Percentiles rank a stretch among this genome's conserved stretches.
These are phyloP conservation scores for Anthracocystis panici-leucophaei DNA, from an alignment of 1,284 basidiomycete species.

Conservation along the genomic window DNA sequence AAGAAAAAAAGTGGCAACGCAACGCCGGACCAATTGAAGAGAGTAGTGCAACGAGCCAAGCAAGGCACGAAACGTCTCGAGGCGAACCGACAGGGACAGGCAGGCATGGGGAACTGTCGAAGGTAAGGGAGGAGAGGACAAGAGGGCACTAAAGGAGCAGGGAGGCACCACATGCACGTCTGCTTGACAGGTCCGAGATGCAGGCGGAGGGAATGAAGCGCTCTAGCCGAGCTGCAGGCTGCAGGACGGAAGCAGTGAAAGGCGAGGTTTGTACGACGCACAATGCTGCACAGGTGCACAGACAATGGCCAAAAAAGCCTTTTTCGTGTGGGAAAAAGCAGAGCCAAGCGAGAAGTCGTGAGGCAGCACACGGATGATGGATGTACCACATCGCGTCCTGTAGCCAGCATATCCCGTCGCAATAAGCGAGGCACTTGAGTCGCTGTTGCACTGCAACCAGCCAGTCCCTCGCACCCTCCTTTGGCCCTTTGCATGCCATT, in stretches of 20 bases:
- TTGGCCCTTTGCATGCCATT: constrained; percentile 15
- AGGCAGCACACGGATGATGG: neutral
- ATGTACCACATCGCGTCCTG: constrained; percentile 1
- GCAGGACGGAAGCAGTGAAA: constrained; percentile 22
- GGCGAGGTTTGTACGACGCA: constrained; percentile 6
- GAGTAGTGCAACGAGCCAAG: constrained; percentile 7
- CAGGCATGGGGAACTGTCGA: constrained; percentile 3
- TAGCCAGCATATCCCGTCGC: constrained; percentile 14
- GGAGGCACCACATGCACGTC: constrained; percentile 42
- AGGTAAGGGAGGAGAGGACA: constrained; percentile 20
- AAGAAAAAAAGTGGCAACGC: neutral
- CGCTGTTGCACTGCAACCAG: constrained; percentile 6
- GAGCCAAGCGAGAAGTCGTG: constrained; percentile 23
- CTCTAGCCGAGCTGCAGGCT: constrained; percentile 35
- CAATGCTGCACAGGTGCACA: constrained; percentile 6
- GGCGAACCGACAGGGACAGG: neutral
- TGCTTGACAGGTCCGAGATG: constrained; percentile 58
- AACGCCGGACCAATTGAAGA: constrained; percentile 30
- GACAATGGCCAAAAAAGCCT: constrained; percentile 4
- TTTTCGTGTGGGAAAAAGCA: constrained; percentile 11
- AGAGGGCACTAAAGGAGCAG: constrained; percentile 9
- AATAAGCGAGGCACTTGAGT: constrained; percentile 37
- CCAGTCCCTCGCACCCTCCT: neutral
- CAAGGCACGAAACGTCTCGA: constrained; percentile 7
- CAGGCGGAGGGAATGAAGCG: constrained; percentile 47